Conservation (phyloP, 495 filamentous ascomycete genomes). For the Jackrogersella multiformis region DNA sequence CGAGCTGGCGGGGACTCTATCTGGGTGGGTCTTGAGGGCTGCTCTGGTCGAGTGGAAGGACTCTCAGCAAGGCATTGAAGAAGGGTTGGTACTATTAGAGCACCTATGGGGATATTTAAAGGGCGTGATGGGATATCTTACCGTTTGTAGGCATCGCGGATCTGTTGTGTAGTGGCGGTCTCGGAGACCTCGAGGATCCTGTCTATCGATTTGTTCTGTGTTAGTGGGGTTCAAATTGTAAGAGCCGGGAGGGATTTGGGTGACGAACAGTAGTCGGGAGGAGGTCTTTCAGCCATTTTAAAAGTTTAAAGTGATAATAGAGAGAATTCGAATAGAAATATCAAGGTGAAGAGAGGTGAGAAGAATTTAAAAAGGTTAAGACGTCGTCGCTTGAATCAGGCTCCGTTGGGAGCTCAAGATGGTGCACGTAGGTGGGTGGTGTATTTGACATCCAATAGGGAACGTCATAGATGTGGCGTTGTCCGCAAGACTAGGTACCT, state of each 20-base stretch:
- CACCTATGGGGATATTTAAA: too few species aligned
- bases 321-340: background rate
- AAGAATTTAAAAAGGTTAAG: constrained; percentile 3
- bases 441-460: constrained; percentile 20
- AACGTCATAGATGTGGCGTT: constrained; percentile 41
- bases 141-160: constrained; percentile 96
- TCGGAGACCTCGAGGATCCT: constrained; percentile 74
- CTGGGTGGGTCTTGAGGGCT: constrained; percentile 93
- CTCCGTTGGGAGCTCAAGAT: constrained; percentile 19
- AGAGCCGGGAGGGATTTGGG: background rate
- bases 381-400: constrained; percentile 20
- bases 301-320: background rate
- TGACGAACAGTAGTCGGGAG: constrained; percentile 64
- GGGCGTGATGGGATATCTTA: constrained; percentile 45
- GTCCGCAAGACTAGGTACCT: background rate
- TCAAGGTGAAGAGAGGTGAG: background rate
- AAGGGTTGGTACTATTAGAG: too few species aligned
- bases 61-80: constrained; percentile 13
- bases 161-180: constrained; percentile 80
- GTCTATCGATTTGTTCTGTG: constrained; percentile 27
- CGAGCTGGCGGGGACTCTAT: constrained; percentile 85
- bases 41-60: constrained; percentile 61
- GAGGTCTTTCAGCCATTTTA: constrained; percentile 53
- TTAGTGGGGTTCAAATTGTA: constrained; percentile 27
- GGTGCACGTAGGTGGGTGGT: background rate